A percentile compares a stretch with the other conserved stretches of the same genome.
phyloP scores from a whole-genome alignment of 306 rosid species.

The Cicer bijugum region DNA sequence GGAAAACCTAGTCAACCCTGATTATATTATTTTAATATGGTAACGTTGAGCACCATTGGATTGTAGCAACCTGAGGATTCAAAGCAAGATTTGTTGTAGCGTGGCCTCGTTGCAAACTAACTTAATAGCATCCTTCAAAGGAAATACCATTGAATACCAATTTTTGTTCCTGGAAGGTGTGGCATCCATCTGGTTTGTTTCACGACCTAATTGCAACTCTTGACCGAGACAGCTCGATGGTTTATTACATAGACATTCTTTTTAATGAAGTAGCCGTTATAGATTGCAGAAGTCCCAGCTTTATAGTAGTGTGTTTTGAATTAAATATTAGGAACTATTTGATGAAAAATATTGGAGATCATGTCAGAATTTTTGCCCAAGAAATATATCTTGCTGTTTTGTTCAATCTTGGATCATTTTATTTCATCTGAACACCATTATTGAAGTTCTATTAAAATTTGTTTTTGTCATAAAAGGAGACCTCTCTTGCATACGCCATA shows the following conservation, averaged over 20 bases:
- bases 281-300: conserved; percentile 14
- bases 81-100: conserved; percentile 10
- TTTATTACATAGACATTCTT: background rate
- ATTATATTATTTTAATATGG: conserved; percentile 2
- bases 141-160: conserved; percentile 22
- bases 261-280: background rate
- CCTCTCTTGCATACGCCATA: too few species aligned
- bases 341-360: conserved; percentile 9
- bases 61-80: conserved; percentile 30
- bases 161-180: conserved; percentile 16
- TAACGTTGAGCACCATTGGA: conserved; percentile 18
- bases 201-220: background rate
- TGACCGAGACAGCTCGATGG: background rate
- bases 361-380: background rate
- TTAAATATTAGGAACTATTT: conserved; percentile 26
- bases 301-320: conserved; percentile 1
- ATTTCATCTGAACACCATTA: conserved; percentile 1
- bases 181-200: conserved; percentile 30
- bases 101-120: background rate
- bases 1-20: conserved; percentile 15
- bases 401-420: conserved; percentile 15
- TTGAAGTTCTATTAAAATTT: background rate
- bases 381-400: background rate
- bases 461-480: too few species aligned
- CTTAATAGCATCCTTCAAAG: conserved; percentile 1